A percentile compares a stretch with the other conserved stretches of the same genome.
Evolutionary conservation across 306 rosid genomes (phyloP).

Genomic region (Sesbania bispinosa): DNA sequence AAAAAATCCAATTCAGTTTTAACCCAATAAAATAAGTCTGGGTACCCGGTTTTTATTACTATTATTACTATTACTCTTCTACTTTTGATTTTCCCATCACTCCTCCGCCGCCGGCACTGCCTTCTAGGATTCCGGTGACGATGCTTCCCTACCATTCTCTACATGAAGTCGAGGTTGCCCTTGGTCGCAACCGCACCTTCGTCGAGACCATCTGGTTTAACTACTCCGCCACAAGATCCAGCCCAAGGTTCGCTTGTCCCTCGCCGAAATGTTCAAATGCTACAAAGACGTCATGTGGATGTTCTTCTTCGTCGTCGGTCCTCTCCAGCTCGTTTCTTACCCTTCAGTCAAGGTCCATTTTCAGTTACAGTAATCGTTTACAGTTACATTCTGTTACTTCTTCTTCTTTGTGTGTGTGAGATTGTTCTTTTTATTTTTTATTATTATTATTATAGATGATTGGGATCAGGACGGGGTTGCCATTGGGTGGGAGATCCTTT

Average conservation of each 20-base stretch:
- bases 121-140: conserved; percentile 1
- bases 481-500: conserved; percentile 78
- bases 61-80: no score
- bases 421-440: neutral
- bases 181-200: conserved; percentile 68
- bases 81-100: no score
- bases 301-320: conserved; percentile 81
- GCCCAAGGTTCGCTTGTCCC: conserved; percentile 71
- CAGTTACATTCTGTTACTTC: neutral
- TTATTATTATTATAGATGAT: conserved; percentile 49
- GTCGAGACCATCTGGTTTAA: conserved; percentile 79
- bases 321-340: conserved; percentile 81
- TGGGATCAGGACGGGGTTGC: conserved; percentile 76
- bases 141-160: conserved; percentile 71
- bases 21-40: no score
- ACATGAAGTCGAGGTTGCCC: conserved; percentile 48
- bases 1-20: no score
- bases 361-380: neutral
- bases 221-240: conserved; percentile 90
- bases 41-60: no score
- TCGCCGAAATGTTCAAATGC: conserved; percentile 49
- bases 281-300: conserved; percentile 74
- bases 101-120: neutral
- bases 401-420: neutral
- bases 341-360: conserved; percentile 61